Base-by-base conservation (phyloP, 2,329 filamentous ascomycete genomes). In the Hymenoscyphus albidus region DNA sequence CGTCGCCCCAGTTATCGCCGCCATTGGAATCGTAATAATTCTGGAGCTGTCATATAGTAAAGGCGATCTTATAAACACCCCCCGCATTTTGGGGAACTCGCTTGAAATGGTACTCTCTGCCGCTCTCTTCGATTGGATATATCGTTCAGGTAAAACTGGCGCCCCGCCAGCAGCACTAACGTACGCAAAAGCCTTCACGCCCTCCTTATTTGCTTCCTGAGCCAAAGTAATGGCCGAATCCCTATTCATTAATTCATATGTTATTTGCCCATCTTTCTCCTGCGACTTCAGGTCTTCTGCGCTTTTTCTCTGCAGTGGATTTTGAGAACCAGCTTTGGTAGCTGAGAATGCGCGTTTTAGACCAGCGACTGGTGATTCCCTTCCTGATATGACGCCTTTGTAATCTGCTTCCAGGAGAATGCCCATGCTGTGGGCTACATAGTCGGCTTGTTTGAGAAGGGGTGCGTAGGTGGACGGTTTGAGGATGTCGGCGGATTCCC, bases 351-450 rank as follows among this genome's bases (percentile, higher is more conserved):
- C 92, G 72, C 89, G 88, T 67, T 86, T 85, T 14, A 99, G 80
- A 1, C 92, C 94, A 6, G 86, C 78, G 61, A 96, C 78, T n/a
- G 92, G 87, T 0, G 91, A 92, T 73, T 97, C 93, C 66, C 85
- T 87, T 60, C 95, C 95, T 22, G 87, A 89, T 32, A 99, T 76
- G 16, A 97, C 89, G 70, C 90, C 91, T 79, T 99, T 99, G 85
- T 99, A 99, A 81, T 99, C 95, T 59, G 93, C 93, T 80, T 99
- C 95, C 10, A 99, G 85, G 18, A 99, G 83, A 72, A 99, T 97
- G 10, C 95, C 95, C 89, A 98, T 93, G 74, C 85, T 92, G 82
- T 99, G 95, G 58, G 99, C 89, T 32, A 98, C 93, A 64, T 88
- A 93, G 76, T 92, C 87, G 67, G 93, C 91, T 64, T 85, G 86